These are phyloP conservation scores for Heliamphora ciliata DNA, from an alignment of 179 eudicot genomes.

Conservation along the genomic window DNA sequence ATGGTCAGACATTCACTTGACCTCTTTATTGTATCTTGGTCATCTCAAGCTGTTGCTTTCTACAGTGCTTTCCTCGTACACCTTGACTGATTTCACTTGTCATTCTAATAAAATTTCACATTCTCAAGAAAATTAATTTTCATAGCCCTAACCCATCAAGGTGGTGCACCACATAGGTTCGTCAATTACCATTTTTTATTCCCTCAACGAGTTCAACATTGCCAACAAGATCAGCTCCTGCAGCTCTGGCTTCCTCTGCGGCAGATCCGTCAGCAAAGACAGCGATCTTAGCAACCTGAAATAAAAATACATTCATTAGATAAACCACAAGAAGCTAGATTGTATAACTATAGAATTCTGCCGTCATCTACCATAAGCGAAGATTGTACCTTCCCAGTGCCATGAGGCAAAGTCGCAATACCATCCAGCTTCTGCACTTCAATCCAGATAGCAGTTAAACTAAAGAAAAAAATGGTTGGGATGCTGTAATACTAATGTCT, in stretches of 20 bases:
- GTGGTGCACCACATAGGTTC: not conserved
- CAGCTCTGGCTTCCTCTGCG: constrained; percentile 91
- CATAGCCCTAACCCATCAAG: not conserved
- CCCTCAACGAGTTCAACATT: constrained; percentile 70
- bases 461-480: not conserved
- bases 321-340: constrained; percentile 1
- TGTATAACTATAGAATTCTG: not conserved
- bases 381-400: constrained; percentile 71
- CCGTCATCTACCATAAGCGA: not conserved
- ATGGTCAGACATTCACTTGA: not conserved
- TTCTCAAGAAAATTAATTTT: not conserved
- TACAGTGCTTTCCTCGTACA: not conserved
- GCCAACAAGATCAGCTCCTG: constrained; percentile 93
- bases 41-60: not conserved
- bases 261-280: constrained; percentile 95
- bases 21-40: not conserved
- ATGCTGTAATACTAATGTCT: not conserved
- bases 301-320: constrained; percentile 5
- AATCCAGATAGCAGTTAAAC: constrained; percentile 16
- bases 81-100: not conserved
- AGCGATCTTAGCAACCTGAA: constrained; percentile 68
- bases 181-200: constrained; percentile 48
- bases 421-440: constrained; percentile 76
- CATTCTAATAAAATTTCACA: not conserved
- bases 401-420: constrained; percentile 75